Conservation (phyloP, 345 rosid species). For the Pugionium dolabratum region DNA sequence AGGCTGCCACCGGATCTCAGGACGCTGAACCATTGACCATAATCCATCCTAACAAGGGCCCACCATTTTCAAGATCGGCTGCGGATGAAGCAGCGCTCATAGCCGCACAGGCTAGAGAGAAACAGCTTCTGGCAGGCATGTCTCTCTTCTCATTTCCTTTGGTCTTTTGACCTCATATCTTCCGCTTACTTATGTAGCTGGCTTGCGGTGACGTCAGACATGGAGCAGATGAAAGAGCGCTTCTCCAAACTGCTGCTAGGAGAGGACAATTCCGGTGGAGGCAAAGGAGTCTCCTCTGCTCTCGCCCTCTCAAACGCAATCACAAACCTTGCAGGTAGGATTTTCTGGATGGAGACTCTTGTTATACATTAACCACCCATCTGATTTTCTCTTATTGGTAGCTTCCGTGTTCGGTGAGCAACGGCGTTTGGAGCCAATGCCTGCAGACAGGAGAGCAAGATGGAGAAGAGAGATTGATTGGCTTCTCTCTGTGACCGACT, state of each 20-base stretch:
- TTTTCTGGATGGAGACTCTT: not conserved
- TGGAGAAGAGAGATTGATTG: constrained; percentile 73
- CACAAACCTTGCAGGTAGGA: constrained; percentile 49
- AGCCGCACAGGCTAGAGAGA: constrained; percentile 42
- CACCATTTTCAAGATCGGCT: constrained; percentile 35
- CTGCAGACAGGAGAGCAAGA: constrained; percentile 56
- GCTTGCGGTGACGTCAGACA: constrained; percentile 40
- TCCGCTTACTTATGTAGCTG: not conserved
- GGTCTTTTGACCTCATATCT: not conserved
- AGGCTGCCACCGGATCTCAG: constrained; percentile 19
- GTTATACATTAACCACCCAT: not conserved
- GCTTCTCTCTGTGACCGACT: constrained; percentile 64
- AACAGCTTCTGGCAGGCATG: constrained; percentile 42
- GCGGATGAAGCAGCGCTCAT: constrained; percentile 31
- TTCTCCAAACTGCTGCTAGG: constrained; percentile 65
- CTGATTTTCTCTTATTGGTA: constrained; percentile 21
- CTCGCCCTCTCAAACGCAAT: constrained; percentile 64
- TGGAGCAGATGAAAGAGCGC: constrained; percentile 65
- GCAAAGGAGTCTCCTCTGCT: constrained; percentile 76
- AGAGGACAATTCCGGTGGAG: constrained; percentile 80
- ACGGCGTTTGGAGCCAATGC: constrained; percentile 60
- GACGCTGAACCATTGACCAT: constrained; percentile 27
- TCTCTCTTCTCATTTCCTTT: not conserved
- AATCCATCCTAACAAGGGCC: constrained; percentile 24
- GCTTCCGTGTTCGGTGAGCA: constrained; percentile 56